phyloP scores from a whole-genome alignment of 371 early-diverging fungal genomes.

The Mortierella sp. region DNA sequence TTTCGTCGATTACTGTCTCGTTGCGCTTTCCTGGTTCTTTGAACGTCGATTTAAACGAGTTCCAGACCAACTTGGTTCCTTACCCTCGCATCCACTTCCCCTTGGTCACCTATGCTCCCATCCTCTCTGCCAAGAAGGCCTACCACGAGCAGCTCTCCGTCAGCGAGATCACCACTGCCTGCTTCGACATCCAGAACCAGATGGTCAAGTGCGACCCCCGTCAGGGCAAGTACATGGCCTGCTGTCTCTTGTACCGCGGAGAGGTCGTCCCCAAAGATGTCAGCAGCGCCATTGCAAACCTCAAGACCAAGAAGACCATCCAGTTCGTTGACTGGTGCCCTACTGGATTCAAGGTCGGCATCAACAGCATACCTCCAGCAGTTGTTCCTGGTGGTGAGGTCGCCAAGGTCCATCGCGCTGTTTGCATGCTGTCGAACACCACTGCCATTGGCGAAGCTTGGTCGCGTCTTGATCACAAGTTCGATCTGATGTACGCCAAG shows the following conservation, averaged over 20 bases:
- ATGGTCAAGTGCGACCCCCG: slow-evolving; percentile 97
- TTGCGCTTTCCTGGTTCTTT: slow-evolving; percentile 98
- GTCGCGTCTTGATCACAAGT: slow-evolving; percentile 96
- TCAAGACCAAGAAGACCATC: slow-evolving; percentile 92
- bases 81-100: slow-evolving; percentile 99
- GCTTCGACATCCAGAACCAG: slow-evolving; percentile 96
- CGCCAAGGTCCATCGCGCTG: slow-evolving; percentile 93
- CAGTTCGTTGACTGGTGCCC: slow-evolving; percentile 99
- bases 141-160: slow-evolving; percentile 94
- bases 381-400: slow-evolving; percentile 92
- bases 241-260: slow-evolving; percentile 95
- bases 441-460: slow-evolving; percentile 98
- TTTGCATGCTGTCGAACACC: slow-evolving; percentile 96
- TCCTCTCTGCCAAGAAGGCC: slow-evolving; percentile 92
- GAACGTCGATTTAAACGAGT: slow-evolving; percentile 97
- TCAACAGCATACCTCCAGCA: slow-evolving; percentile 93
- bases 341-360: slow-evolving; percentile 98
- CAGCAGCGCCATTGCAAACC: slow-evolving; percentile 87
- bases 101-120: slow-evolving; percentile 96
- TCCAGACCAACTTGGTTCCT: slow-evolving; percentile 98
- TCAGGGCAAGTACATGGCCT: slow-evolving; percentile 97
- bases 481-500: slow-evolving; percentile 97
- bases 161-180: slow-evolving; percentile 91
- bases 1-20: slow-evolving; percentile 99
- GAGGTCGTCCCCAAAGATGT: slow-evolving; percentile 90